Percentiles rank a stretch among this genome's conserved stretches.
Evolutionary conservation across 1,284 basidiomycete species (phyloP).

Genomic region (Moesziomyces sp.): DNA sequence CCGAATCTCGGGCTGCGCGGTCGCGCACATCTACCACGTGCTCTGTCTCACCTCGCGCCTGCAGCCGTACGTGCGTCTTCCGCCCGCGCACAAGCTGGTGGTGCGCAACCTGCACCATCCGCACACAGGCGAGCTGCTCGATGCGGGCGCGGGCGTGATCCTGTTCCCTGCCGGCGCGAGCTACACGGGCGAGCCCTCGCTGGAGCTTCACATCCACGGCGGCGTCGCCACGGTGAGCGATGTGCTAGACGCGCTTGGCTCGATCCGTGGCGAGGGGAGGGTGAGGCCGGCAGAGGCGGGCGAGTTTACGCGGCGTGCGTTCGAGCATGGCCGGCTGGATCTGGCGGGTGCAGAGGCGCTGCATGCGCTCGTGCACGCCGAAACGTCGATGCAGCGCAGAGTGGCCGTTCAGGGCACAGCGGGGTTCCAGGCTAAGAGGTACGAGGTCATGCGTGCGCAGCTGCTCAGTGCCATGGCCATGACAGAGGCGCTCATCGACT

Average conservation of each 20-base stretch:
- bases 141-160: slow-evolving; percentile 79
- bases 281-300: slow-evolving; percentile 80
- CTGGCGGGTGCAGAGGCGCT: slow-evolving; percentile 86
- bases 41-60: slow-evolving; percentile 70
- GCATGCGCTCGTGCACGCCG: slow-evolving; percentile 83
- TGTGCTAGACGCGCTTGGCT: slow-evolving; percentile 73
- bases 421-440: slow-evolving; percentile 69
- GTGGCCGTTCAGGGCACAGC: slow-evolving; percentile 79
- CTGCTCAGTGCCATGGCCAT: slow-evolving; percentile 79
- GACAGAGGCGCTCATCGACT: slow-evolving; percentile 88
- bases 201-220: slow-evolving; percentile 89
- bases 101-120: slow-evolving; percentile 79
- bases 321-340: slow-evolving; percentile 80
- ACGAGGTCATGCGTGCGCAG: slow-evolving; percentile 75
- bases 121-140: slow-evolving; percentile 74
- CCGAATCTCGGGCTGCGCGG: slow-evolving; percentile 81
- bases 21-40: slow-evolving; percentile 73
- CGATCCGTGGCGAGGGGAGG: slow-evolving; percentile 71
- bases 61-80: slow-evolving; percentile 36
- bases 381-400: slow-evolving; percentile 82
- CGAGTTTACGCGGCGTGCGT: slow-evolving; percentile 86
- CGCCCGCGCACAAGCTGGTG: slow-evolving; percentile 76
- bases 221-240: slow-evolving; percentile 80
- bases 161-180: slow-evolving; percentile 80
- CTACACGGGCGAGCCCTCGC: slow-evolving; percentile 82